These are phyloP conservation scores for Ploettnerulaceae sp. DNA, from an alignment of 2,329 filamentous ascomycete species.

Conservation along the genomic window DNA sequence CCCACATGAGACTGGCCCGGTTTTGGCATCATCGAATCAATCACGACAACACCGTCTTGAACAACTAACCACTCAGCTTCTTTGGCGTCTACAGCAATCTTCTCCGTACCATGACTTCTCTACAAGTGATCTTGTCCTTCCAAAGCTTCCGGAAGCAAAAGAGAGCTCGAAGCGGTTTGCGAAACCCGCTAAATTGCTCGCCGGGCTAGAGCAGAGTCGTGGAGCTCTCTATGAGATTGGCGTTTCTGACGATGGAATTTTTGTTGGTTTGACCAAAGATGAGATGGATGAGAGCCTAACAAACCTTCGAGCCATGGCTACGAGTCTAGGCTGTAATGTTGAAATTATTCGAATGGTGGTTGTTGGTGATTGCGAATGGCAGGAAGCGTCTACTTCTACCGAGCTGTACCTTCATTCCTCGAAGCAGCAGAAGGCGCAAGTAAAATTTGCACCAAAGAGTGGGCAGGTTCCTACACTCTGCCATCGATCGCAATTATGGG, in stretches of 20 bases:
- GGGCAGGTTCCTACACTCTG: constrained; percentile 22
- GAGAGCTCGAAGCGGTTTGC: constrained; percentile 43
- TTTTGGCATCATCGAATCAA: constrained; percentile 44
- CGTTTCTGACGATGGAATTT: constrained; percentile 87
- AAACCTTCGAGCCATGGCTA: constrained; percentile 85
- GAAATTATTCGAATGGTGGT: constrained; percentile 75
- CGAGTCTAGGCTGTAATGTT: constrained; percentile 81
- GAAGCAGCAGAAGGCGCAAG: neutral
- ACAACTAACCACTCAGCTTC: constrained; percentile 86
- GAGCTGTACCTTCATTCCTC: neutral
- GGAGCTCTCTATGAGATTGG: constrained; percentile 96
- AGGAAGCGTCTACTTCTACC: constrained; percentile 15
- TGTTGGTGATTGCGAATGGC: constrained; percentile 81
- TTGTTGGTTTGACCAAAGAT: constrained; percentile 82
- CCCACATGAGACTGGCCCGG: constrained; percentile 11
- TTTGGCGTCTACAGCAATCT: constrained; percentile 94
- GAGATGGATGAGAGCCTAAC: constrained; percentile 88
- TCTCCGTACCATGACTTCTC: constrained; percentile 84
- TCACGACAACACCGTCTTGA: constrained; percentile 79
- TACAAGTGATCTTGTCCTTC: constrained; percentile 68
- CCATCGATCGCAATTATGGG: constrained; percentile 62
- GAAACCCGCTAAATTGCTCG: constrained; percentile 54
- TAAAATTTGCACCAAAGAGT: neutral
- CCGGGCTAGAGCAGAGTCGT: constrained; percentile 86
- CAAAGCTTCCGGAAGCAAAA: constrained; percentile 64